Evolutionary conservation across 2,329 filamentous ascomycete genomes (phyloP).

Genomic region (Fusarium coicis): DNA sequence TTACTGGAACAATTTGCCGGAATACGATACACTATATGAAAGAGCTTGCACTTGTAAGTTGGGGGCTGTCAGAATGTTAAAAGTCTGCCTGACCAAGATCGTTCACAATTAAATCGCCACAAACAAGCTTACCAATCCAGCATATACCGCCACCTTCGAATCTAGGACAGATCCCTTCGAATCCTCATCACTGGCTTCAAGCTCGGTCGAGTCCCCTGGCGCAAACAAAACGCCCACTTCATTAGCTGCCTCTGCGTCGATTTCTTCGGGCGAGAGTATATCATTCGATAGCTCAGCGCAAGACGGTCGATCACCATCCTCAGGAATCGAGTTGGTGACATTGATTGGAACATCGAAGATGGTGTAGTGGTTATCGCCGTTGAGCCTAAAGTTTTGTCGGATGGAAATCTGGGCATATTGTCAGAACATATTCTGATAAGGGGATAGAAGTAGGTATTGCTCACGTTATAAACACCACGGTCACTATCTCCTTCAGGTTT

Average conservation of each 20-base stretch:
- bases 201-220: conserved; percentile 59
- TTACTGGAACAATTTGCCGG: not conserved
- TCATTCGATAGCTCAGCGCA: conserved; percentile 65
- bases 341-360: conserved; percentile 77
- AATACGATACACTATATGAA: not conserved
- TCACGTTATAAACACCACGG: conserved; percentile 69
- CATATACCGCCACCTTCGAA: conserved; percentile 4
- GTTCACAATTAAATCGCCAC: not conserved
- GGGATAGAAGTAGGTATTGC: conserved; percentile 44
- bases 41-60: not conserved
- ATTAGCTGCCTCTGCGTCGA: conserved; percentile 57
- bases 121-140: conserved; percentile 3
- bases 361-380: conserved; percentile 72
- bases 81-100: not conserved
- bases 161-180: conserved; percentile 15
- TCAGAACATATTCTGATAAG: not conserved
- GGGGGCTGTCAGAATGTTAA: not conserved
- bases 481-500: conserved; percentile 59
- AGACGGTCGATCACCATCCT: conserved; percentile 53
- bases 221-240: conserved; percentile 61
- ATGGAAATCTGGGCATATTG: conserved; percentile 67
- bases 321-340: conserved; percentile 72
- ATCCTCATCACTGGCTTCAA: conserved; percentile 46
- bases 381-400: conserved; percentile 75
- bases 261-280: conserved; percentile 58